Evolutionary conservation across 2,329 filamentous ascomycete genomes (phyloP), one percentile per base, ranked within the genome.

Genomic region (Cladosporium sp.): DNA sequence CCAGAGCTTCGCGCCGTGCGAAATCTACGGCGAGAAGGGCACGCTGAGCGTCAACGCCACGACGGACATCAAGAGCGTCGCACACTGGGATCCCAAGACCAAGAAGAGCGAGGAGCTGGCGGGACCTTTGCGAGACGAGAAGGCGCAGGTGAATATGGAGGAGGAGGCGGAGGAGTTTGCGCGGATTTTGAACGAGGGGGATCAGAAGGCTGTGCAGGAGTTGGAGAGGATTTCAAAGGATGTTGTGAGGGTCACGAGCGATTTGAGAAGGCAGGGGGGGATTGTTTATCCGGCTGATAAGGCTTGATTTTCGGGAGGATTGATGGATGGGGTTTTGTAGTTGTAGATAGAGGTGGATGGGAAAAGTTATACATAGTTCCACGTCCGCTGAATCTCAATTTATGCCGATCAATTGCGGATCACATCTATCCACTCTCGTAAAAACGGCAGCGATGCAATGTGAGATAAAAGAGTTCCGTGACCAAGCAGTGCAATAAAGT

Each of bases 91-190:
- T 55, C 66, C 70, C n/a, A 68, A 65, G 62, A 71, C 58, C 8
- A 75, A 76, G 62, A 61, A 60, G 51, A 69, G 56, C 30, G 61
- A 68, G 53, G 67, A 72, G 54, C 55, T 75, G 35, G 69, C 65
- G 2, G 65, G 65, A 3, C 55, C 63, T 19, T 56, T 53, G 20
- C 54, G 58, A 52, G 58, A 46, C n/a, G 57, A 62, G 46, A 67
- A 69, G 60, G 67, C 67, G 52, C 64, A 70, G 47, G 57, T 74
- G 32, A 76, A 75, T 54, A 60, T 77, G 62, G 65, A 69, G 53
- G 73, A 74, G 54, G 74, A 77, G 61, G 73, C 73, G 29, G 61
- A 58, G 25, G 72, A 73, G 56, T 72, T 71, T 61, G 73, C 70
- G 45, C 60, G 70, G 47, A 71, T 74, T 25, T 65, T 77, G 30